A percentile compares a stretch with the other conserved stretches of the same genome.
phyloP scores from a whole-genome alignment of 768 basidiomycete genomes.

The Suillus luteus region DNA sequence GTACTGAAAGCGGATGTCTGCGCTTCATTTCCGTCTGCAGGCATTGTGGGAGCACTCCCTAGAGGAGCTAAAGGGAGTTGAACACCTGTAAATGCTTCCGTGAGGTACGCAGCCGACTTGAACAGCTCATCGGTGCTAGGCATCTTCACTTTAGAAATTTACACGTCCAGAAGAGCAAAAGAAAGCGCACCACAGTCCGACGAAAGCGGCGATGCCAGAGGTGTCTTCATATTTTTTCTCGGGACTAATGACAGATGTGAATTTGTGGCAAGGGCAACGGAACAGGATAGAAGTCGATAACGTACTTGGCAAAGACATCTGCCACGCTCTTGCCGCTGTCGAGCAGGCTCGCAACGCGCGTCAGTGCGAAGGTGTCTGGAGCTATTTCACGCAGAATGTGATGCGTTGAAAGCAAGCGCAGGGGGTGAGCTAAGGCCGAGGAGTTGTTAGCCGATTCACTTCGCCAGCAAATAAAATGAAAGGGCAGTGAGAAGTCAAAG shows the following conservation, averaged over 20 bases:
- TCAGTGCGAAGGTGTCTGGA: conserved; percentile 73
- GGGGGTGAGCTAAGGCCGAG: not conserved
- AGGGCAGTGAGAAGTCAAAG: not conserved
- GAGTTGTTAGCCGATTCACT: not conserved
- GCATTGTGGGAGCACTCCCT: too few relatives aligned
- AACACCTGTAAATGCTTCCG: conserved; percentile 57
- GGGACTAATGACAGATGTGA: not conserved
- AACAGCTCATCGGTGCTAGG: conserved; percentile 73
- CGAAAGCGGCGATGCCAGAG: conserved; percentile 51
- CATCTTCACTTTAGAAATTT: not conserved
- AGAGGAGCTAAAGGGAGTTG: conserved; percentile 18
- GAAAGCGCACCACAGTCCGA: conserved; percentile 60
- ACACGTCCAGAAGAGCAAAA: not conserved
- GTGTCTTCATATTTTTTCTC: conserved; percentile 60
- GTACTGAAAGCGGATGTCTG: not conserved
- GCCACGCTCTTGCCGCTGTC: conserved; percentile 64
- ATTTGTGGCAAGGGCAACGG: too few relatives aligned
- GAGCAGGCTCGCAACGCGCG: conserved; percentile 66
- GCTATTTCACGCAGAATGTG: conserved; percentile 70
- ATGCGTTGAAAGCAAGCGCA: conserved; percentile 58
- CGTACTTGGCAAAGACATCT: conserved; percentile 51
- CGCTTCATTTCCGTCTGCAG: not conserved
- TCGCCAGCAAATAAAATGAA: not conserved
- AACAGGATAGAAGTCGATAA: conserved; percentile 2
- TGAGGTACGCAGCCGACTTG: conserved; percentile 75